Evolutionary conservation across 306 rosid genomes (phyloP), one percentile per base, ranked within the genome.

Genomic region (Erythrophleum fordii): DNA sequence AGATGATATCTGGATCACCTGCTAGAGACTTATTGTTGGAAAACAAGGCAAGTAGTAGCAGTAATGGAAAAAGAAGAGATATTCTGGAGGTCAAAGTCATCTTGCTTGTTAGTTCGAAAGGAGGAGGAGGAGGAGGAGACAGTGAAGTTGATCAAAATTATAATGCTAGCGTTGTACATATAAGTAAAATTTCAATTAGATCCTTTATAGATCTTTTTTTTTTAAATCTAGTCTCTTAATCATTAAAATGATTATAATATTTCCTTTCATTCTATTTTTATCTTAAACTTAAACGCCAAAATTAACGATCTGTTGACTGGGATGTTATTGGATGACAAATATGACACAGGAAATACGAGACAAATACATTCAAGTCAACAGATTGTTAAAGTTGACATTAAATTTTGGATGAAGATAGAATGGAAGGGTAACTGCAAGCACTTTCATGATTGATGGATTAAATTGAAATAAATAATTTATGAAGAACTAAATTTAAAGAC

Each of bases 1-100:
- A 65, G 17, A 67, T 12, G 75, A 75, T 66, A 45, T 81, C 64
- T 56, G 71, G 80, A 45, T 81, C 80, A 51, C 80, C 60, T 41
- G 76, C 80, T 13, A 55, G 73, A 52, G 67, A n/a, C 34, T 64
- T 55, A 9, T 52, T 31, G 77, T n/a, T 11, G 26, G 11, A 8
- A 5, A 48, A 6, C 5, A 70, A 48, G 37, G 7, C 4, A 14
- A 25, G 5, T 20, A 61, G 64, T 2, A 71, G 28, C 5, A 64
- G 37, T 26, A 23, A 65, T 26, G 37, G 66, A 16, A 37, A 37
- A 20, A 39, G 26, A 66, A 6, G 17, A 42, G 3, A 52, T 35
- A 7, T 26, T 49, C 3, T 37, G 66, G 5, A 37, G 55, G 29
- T 37, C 5, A 23, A 35, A 13, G 22, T 60, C 75, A 77, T 66